A percentile compares a stretch with the other conserved stretches of the same genome.
phyloP scores from a whole-genome alignment of 805 yeast genomes.

The Jamesozyma jinghongensis region DNA sequence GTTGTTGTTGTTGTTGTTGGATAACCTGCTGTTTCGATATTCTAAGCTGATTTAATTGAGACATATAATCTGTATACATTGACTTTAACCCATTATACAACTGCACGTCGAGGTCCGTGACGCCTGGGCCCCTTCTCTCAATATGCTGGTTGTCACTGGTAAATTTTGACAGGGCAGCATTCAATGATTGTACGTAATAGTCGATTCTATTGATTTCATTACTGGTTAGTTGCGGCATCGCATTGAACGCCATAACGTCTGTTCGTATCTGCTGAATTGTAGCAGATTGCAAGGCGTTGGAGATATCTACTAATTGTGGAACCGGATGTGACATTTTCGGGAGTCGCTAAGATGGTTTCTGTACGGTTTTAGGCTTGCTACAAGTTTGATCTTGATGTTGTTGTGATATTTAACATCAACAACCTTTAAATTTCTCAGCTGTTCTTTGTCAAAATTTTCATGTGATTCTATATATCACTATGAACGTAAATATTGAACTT shows the following conservation, averaged over 20 bases:
- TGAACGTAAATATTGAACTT: too few species aligned
- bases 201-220: slow-evolving; percentile 14
- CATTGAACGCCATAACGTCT: slow-evolving; percentile 17
- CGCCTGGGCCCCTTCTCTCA: slow-evolving; percentile 13
- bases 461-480: too few species aligned
- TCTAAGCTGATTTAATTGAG: slow-evolving; percentile 17
- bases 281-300: slow-evolving; percentile 25
- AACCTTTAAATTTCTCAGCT: too few species aligned
- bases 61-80: slow-evolving; percentile 27
- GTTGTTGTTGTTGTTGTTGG: slow-evolving; percentile 2
- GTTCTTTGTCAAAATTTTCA: too few species aligned
- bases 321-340: slow-evolving; percentile 22
- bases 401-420: too few species aligned
- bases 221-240: slow-evolving; percentile 7
- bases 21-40: slow-evolving; percentile 2
- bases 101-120: slow-evolving; percentile 24
- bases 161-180: slow-evolving; percentile 18
- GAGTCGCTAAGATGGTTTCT: too few species aligned
- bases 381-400: too few species aligned
- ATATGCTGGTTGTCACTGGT: slow-evolving; percentile 24
- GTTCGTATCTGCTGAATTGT: slow-evolving; percentile 23
- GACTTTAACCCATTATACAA: slow-evolving; percentile 23
- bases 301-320: slow-evolving; percentile 27
- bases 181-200: slow-evolving; percentile 17
- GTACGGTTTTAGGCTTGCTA: too few species aligned